phyloP scores from a whole-genome alignment of 2,329 filamentous ascomycete genomes.

The Penicillium freii region DNA sequence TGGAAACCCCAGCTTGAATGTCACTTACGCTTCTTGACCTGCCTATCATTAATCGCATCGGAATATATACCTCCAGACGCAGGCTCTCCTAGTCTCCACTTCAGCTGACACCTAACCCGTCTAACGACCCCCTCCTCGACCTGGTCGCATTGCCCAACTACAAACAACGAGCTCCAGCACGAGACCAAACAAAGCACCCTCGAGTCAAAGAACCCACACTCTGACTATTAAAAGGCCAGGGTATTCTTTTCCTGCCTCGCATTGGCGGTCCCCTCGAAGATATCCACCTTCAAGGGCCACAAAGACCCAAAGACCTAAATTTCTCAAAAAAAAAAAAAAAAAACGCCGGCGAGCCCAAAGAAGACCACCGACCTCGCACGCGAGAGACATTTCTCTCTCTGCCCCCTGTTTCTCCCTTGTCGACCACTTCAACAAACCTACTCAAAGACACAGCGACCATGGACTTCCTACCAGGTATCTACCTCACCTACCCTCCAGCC shows the following conservation, averaged over 20 bases:
- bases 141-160: neutral
- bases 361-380: neutral
- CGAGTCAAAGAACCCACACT: neutral
- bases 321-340: conserved; percentile 7
- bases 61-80: neutral
- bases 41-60: conserved; percentile 1
- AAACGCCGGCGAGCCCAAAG: neutral
- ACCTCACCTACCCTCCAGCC: neutral
- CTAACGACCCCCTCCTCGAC: neutral
- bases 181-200: neutral
- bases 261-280: neutral
- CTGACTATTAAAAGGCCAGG: neutral
- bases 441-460: conserved; percentile 4
- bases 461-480: conserved; percentile 24
- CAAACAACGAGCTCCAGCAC: neutral
- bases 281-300: neutral
- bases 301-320: conserved; percentile 1
- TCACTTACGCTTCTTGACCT: neutral
- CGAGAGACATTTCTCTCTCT: neutral
- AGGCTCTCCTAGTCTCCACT: neutral
- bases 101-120: neutral
- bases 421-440: neutral
- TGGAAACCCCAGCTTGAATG: neutral
- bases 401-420: neutral
- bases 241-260: neutral